Base-by-base conservation (phyloP, 106 monocot genomes). In the Amphibolis antarctica region DNA sequence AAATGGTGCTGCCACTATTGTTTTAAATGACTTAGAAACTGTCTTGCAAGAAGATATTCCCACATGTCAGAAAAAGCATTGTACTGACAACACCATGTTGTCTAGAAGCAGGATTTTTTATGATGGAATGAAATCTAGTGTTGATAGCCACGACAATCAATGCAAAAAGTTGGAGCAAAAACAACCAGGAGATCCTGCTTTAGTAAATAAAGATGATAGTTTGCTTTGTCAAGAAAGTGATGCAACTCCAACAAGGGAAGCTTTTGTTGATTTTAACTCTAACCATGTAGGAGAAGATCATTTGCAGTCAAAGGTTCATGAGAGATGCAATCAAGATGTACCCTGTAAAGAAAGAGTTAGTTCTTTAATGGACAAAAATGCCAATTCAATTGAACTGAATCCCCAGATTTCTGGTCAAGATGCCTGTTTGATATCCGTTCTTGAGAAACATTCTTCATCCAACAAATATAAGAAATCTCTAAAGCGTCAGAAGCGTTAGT, bases 401-500 rank as follows among this genome's bases (percentile, higher is more conserved):
- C 20, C 44, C 24, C 21, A 47, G 63, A 45, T 48, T 46, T 27
- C 63, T 12, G 63, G 15, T 63, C 26, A 0, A 2, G 29, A n/a
- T n/a, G n/a, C n/a, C n/a, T n/a, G n/a, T n/a, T n/a, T n/a, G n/a
- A n/a, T n/a, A n/a, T n/a, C n/a, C n/a, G n/a, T n/a, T n/a, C n/a
- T n/a, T n/a, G n/a, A 45, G 44, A 46, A 45, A 27, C 30, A 23
- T 51, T 28, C 70, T 42, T 30, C 36, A 36, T 36, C 36, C 36
- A 14, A 36, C 31, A 53, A 52, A n/a, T 22, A 26, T 25, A 22
- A 24, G 15, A 71, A 62, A 44, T 49, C 27, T 19, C 28, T 42
- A 20, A 46, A 51, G 42, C 42, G 42, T 53, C 23, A 0, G n/a
- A 71, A 71, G 54, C 71, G 55, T 11, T 72, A 72, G 72, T 72